Percentiles rank a stretch among this genome's conserved stretches.
Conservation (phyloP, 2,329 filamentous ascomycete species). For the Diplodia mutila region DNA sequence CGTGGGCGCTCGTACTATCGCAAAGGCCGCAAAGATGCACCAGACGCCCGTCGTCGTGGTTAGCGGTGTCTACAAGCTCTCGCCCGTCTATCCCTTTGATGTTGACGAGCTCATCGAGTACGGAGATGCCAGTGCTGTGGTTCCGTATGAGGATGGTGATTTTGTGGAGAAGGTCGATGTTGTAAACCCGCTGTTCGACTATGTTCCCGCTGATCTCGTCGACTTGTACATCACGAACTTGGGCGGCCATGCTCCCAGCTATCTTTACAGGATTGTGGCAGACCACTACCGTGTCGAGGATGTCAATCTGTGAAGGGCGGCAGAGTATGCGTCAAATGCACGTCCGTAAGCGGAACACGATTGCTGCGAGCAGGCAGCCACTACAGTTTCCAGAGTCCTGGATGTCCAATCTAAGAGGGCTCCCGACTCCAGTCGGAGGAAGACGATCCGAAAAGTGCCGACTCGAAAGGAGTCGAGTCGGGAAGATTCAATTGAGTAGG, state of each 20-base stretch:
- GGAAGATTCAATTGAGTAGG: neutral
- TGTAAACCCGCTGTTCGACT: slow-evolving; percentile 79
- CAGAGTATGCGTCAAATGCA: neutral
- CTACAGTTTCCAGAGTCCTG: neutral
- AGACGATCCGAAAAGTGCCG: neutral
- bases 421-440: neutral
- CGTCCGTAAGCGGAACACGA: neutral
- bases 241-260: slow-evolving; percentile 71
- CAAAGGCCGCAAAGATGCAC: slow-evolving; percentile 80
- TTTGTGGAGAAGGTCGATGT: slow-evolving; percentile 79
- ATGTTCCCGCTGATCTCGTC: slow-evolving; percentile 74
- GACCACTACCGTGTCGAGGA: slow-evolving; percentile 63
- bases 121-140: slow-evolving; percentile 76
- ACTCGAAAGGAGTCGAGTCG: neutral
- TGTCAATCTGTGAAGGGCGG: neutral
- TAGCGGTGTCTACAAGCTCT: slow-evolving; percentile 90
- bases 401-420: neutral
- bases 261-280: slow-evolving; percentile 72
- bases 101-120: slow-evolving; percentile 83
- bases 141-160: slow-evolving; percentile 77
- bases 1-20: slow-evolving; percentile 80
- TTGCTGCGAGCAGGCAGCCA: neutral
- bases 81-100: slow-evolving; percentile 84
- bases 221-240: slow-evolving; percentile 86
- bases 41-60: slow-evolving; percentile 86